phyloP scores from a whole-genome alignment of 1,139 yeast genomes.

The Yamadazyma membranifaciens region DNA sequence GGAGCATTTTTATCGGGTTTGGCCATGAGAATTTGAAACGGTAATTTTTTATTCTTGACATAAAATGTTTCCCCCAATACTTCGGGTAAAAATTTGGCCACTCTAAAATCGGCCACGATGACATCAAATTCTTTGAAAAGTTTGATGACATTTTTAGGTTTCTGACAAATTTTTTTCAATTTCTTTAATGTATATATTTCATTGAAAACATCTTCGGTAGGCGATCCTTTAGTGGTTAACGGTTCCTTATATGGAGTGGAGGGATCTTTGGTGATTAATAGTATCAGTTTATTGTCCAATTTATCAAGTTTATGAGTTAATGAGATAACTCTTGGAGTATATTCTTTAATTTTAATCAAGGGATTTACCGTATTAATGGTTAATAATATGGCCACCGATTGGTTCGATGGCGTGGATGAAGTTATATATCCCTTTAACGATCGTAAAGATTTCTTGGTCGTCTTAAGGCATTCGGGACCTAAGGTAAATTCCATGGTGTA shows the following conservation, averaged over 20 bases:
- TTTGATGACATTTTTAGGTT: slow-evolving; percentile 39
- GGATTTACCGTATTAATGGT: slow-evolving; percentile 54
- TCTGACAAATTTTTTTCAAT: slow-evolving; percentile 45
- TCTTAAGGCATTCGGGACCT: slow-evolving; percentile 23
- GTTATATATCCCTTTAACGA: slow-evolving; percentile 34
- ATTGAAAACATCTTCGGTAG: slow-evolving; percentile 58
- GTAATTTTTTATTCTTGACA: slow-evolving; percentile 58
- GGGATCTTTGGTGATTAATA: slow-evolving; percentile 70
- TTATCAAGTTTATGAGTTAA: slow-evolving; percentile 50
- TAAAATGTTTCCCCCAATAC: slow-evolving; percentile 58
- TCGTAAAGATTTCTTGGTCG: slow-evolving; percentile 32
- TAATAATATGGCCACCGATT: slow-evolving; percentile 37
- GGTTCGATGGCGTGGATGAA: slow-evolving; percentile 18
- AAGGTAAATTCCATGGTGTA: slow-evolving; percentile 6
- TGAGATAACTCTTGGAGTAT: slow-evolving; percentile 65
- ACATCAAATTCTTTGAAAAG: slow-evolving; percentile 61
- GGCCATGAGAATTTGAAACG: slow-evolving; percentile 66
- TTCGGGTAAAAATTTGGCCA: slow-evolving; percentile 56
- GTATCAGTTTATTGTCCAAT: slow-evolving; percentile 46
- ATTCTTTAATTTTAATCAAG: slow-evolving; percentile 50
- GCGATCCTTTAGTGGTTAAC: slow-evolving; percentile 45
- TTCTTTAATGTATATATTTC: slow-evolving; percentile 59
- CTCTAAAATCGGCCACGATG: slow-evolving; percentile 64
- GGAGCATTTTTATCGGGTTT: slow-evolving; percentile 44
- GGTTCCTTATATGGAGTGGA: slow-evolving; percentile 51